Conservation (phyloP, 1,139 yeast genomes). For the Geotrichum siamense region DNA sequence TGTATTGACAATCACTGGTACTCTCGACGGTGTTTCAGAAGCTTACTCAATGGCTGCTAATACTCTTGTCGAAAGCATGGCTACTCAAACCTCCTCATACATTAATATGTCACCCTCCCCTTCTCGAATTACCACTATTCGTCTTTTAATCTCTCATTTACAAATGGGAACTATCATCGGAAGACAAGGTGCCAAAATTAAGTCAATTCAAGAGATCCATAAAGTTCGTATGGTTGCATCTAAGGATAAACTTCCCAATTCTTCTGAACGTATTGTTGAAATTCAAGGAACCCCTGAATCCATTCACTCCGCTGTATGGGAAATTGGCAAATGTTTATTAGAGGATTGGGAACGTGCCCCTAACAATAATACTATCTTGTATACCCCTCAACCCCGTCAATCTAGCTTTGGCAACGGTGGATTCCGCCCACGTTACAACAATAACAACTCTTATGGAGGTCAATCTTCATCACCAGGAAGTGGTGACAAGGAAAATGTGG, state of each 20-base stretch:
- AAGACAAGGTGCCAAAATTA: conserved; percentile 73
- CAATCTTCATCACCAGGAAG: no score
- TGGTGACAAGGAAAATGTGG: conserved; percentile 13
- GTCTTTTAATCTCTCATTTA: conserved; percentile 73
- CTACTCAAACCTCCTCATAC: conserved; percentile 45
- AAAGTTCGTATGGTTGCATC: conserved; percentile 82
- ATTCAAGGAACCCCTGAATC: conserved; percentile 72
- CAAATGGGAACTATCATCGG: conserved; percentile 93
- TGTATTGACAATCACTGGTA: conserved; percentile 73
- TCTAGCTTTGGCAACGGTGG: conserved; percentile 4
- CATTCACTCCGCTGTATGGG: conserved; percentile 49
- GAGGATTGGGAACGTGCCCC: conserved; percentile 54
- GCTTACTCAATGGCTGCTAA: conserved; percentile 69
- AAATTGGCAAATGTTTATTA: conserved; percentile 64
- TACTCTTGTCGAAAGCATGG: conserved; percentile 44
- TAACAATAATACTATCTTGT: conserved; percentile 58
- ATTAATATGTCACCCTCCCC: conserved; percentile 41
- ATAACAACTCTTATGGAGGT: conserved; percentile 15
- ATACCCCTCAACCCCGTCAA: conserved; percentile 48
- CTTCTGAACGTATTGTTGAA: conserved; percentile 84
- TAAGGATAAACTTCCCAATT: conserved; percentile 73
- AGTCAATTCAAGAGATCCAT: conserved; percentile 63
- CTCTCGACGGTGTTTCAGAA: conserved; percentile 63
- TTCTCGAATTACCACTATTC: conserved; percentile 48
- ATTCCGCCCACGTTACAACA: neutral